Conservation (phyloP, 2,329 filamentous ascomycete species). For the Verticillium zaregamsianum region DNA sequence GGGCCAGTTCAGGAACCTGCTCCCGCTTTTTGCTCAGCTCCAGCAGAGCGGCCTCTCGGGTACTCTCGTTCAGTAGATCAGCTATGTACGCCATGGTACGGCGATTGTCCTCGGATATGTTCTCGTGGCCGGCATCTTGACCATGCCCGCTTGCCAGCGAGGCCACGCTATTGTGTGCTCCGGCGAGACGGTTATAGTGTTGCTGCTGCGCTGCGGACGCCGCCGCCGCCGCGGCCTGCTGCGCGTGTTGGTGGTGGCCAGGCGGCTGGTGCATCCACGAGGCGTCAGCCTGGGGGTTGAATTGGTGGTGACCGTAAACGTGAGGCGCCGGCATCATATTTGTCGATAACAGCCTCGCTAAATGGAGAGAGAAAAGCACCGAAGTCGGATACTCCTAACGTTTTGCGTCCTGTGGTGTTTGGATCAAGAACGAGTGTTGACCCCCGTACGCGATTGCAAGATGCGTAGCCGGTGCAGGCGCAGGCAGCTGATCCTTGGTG, state of each 20-base stretch:
- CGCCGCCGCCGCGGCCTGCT: slow-evolving; percentile 49
- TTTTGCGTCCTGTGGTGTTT: neutral
- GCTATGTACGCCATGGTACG: slow-evolving; percentile 91
- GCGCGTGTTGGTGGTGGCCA: slow-evolving; percentile 54
- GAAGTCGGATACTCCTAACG: neutral
- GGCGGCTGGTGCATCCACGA: slow-evolving; percentile 66
- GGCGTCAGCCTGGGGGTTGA: slow-evolving; percentile 57
- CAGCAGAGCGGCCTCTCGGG: slow-evolving; percentile 84
- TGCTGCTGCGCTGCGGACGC: slow-evolving; percentile 47
- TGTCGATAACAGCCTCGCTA: slow-evolving; percentile 4
- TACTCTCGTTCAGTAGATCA: slow-evolving; percentile 81
- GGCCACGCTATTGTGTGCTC: slow-evolving; percentile 52
- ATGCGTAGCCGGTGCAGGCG: neutral
- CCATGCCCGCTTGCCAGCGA: slow-evolving; percentile 43
- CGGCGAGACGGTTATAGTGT: slow-evolving; percentile 71
- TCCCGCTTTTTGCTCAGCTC: slow-evolving; percentile 98
- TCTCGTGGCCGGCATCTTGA: slow-evolving; percentile 57
- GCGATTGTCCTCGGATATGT: slow-evolving; percentile 83
- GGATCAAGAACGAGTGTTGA: neutral
- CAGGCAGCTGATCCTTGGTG: neutral
- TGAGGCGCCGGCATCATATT: slow-evolving; percentile 61
- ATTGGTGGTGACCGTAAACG: slow-evolving; percentile 65
- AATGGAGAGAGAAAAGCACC: neutral
- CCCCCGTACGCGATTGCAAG: neutral
- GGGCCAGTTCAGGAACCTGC: slow-evolving; percentile 90